These are phyloP conservation scores for Sporisorium graminicola DNA, from an alignment of 1,284 basidiomycete genomes.

Conservation along the genomic window DNA sequence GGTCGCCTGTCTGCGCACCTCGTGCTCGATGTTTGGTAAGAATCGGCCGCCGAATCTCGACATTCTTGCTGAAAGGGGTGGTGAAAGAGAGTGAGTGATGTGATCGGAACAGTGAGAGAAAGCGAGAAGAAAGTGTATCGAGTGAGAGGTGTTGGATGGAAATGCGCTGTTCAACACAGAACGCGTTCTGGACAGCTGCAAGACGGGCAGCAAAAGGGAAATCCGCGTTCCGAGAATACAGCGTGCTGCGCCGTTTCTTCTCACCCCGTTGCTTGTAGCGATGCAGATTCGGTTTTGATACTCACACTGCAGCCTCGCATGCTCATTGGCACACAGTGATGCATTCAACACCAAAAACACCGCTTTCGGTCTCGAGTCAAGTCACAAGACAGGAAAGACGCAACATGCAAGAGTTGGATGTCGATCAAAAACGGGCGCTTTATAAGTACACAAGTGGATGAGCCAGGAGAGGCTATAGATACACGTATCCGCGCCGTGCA, in stretches of 20 bases:
- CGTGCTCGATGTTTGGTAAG: conserved; percentile 48
- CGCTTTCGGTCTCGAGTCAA: too few species aligned
- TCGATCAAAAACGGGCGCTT: not conserved
- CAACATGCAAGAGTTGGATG: not conserved
- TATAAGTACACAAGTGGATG: conserved; percentile 22
- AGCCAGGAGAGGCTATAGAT: conserved; percentile 19
- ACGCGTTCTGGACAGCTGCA: conserved; percentile 22
- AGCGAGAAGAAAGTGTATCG: not conserved
- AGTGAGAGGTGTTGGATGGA: conserved; percentile 17
- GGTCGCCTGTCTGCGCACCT: conserved; percentile 37
- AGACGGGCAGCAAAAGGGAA: not conserved
- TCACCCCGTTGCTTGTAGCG: not conserved
- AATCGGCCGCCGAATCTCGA: conserved; percentile 42
- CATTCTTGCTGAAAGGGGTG: conserved; percentile 14
- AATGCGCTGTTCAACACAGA: conserved; percentile 4
- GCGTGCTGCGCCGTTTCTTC: not conserved
- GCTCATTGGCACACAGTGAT: not conserved
- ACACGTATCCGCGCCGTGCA: conserved; percentile 49
- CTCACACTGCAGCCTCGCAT: not conserved
- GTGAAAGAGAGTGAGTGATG: not conserved
- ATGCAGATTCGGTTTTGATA: not conserved
- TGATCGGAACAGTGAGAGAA: not conserved
- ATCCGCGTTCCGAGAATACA: conserved; percentile 13
- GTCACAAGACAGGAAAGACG: not conserved
- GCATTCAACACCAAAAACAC: not conserved